Percentiles rank a stretch among this genome's conserved stretches.
phyloP scores from a whole-genome alignment of 495 filamentous ascomycete genomes.

The Daldinia grandis region DNA sequence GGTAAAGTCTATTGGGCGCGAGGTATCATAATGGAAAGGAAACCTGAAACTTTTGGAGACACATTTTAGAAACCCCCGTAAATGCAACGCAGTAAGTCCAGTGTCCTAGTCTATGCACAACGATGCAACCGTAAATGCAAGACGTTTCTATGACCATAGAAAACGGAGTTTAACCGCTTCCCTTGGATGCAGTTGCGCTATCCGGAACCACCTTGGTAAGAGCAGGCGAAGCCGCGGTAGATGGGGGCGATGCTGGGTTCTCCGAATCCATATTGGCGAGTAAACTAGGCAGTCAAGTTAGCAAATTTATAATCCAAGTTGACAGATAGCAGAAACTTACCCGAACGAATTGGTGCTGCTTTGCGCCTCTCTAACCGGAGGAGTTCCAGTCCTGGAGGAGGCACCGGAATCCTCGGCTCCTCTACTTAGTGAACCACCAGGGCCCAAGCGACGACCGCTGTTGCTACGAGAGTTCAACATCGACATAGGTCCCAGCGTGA shows the following conservation, averaged over 20 bases:
- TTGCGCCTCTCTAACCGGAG: constrained; percentile 75
- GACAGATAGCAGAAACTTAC: constrained; percentile 61
- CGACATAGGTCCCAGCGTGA: constrained; percentile 79
- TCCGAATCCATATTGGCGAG: constrained; percentile 61
- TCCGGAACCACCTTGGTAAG: constrained; percentile 70
- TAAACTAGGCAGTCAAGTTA: constrained; percentile 48
- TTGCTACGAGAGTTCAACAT: constrained; percentile 82
- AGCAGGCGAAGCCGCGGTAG: constrained; percentile 65
- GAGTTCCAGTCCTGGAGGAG: constrained; percentile 88
- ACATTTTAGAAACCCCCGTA: constrained; percentile 55
- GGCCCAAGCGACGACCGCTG: constrained; percentile 82
- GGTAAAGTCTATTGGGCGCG: constrained; percentile 39
- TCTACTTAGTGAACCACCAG: constrained; percentile 72
- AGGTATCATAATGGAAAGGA: constrained; percentile 55
- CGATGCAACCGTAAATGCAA: constrained; percentile 48
- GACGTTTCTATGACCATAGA: constrained; percentile 42
- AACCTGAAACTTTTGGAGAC: constrained; percentile 55
- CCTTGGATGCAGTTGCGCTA: constrained; percentile 56
- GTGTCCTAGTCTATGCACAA: constrained; percentile 50
- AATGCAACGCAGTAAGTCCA: constrained; percentile 55
- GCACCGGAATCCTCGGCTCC: constrained; percentile 75
- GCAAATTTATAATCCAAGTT: constrained; percentile 33
- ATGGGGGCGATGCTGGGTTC: constrained; percentile 69
- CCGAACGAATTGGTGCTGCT: constrained; percentile 87
- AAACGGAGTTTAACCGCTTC: constrained; percentile 46